Conservation (phyloP, 1,284 basidiomycete genomes). For the Microbotryum lychnidis-dioicae region DNA sequence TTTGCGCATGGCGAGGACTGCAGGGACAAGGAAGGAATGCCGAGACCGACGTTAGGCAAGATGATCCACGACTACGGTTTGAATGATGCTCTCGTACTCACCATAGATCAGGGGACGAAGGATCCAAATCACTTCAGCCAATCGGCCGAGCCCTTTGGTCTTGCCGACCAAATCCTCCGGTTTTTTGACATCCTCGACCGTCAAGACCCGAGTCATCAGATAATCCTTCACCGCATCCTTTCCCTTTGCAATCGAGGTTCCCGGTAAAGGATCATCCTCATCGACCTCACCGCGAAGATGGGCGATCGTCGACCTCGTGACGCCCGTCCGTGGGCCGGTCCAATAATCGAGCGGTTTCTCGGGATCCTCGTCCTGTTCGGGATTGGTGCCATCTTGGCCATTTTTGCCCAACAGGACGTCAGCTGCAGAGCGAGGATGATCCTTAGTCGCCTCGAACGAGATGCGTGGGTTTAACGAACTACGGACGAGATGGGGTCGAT, state of each 20-base stretch:
- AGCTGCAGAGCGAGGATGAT: slow-evolving; percentile 12
- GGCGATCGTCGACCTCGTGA: slow-evolving; percentile 27
- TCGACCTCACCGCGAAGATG: slow-evolving; percentile 15
- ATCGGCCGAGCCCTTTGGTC: slow-evolving; percentile 24
- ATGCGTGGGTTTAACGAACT: neutral
- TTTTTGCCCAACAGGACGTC: slow-evolving; percentile 17
- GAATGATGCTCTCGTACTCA: slow-evolving; percentile 12
- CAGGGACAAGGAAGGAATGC: neutral
- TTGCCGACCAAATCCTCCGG: slow-evolving; percentile 35
- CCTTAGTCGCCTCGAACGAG: neutral
- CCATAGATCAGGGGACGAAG: slow-evolving; percentile 38
- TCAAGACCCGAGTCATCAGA: slow-evolving; percentile 34
- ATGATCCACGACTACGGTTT: neutral
- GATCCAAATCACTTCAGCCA: slow-evolving; percentile 39
- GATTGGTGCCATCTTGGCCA: neutral
- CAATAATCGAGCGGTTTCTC: slow-evolving; percentile 26
- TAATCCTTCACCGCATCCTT: slow-evolving; percentile 33
- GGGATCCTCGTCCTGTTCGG: slow-evolving; percentile 4
- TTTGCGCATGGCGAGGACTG: slow-evolving; percentile 34
- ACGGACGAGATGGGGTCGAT: slow-evolving; percentile 12
- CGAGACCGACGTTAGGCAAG: neutral
- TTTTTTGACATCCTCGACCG: slow-evolving; percentile 34
- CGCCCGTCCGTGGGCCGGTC: slow-evolving; percentile 30
- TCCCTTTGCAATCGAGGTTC: neutral
- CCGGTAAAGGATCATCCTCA: neutral